Conservation (phyloP, 164 flowering plant species). For the Chimonanthus salicifolius region DNA sequence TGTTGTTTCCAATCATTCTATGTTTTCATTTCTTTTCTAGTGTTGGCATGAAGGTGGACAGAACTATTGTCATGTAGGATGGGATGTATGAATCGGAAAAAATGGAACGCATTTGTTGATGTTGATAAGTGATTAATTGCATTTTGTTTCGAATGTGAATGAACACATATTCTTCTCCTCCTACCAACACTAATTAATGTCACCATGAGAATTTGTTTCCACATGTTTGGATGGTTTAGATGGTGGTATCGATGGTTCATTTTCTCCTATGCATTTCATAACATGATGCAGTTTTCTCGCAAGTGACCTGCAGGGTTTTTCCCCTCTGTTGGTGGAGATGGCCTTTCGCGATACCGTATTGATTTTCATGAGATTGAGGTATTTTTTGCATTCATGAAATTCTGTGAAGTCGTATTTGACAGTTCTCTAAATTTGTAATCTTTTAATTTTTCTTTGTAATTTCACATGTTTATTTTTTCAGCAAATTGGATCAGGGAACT, state of each 20-base stretch:
- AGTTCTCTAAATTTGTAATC: background rate
- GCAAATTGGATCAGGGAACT: constrained; percentile 91
- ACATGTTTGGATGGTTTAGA: too few relatives aligned
- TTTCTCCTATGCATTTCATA: background rate
- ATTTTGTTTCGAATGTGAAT: too few relatives aligned
- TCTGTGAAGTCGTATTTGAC: background rate
- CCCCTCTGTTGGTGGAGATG: constrained; percentile 58
- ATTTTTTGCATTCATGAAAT: background rate
- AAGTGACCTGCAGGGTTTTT: constrained; percentile 38
- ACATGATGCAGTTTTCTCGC: background rate
- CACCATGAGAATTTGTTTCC: too few relatives aligned
- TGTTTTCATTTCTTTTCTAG: too few relatives aligned
- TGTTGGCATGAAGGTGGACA: too few relatives aligned
- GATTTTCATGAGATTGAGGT: constrained; percentile 96
- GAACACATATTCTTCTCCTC: too few relatives aligned
- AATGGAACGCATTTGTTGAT: too few relatives aligned
- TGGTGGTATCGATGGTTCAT: background rate
- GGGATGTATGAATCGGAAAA: too few relatives aligned
- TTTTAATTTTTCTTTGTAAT: background rate
- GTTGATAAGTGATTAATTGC: too few relatives aligned
- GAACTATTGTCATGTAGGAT: too few relatives aligned
- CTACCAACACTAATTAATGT: too few relatives aligned
- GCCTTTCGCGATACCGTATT: constrained; percentile 76
- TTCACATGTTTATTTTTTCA: constrained; percentile 21
- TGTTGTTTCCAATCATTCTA: too few relatives aligned